Evolutionary conservation across 1,139 yeast species (phyloP), one percentile per base, ranked within the genome.

Genomic region (Protomyces lactucae-debilis): DNA sequence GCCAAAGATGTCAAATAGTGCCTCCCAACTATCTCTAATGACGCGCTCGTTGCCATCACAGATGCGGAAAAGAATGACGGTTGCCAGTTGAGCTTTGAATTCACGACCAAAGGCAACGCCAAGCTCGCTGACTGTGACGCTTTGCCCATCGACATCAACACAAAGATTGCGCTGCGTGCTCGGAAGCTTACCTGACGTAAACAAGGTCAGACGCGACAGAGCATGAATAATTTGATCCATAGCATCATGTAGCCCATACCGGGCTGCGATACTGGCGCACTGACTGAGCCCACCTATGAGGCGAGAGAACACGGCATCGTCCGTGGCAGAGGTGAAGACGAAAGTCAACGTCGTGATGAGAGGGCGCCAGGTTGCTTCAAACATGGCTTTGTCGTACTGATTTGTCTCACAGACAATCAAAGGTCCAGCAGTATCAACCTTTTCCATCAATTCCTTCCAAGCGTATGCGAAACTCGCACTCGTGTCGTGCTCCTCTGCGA

Each of bases 401-500:
- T 72, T 72, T 25, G 79, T 71, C 2, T 70, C 70, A 40, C 69
- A 69, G 67, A 32, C 63, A 52, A 52, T 52, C 57, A 71, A 66
- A 9, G 67, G 64, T 5, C 76, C 77, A 3, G 76, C 74, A 37
- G 70, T 70, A 39, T 70, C 70, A 9, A 70, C 72, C 67, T 70
- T 73, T 1, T 90, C 83, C 63, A 92, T 83, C 69, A 90, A 77
- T 68, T 88, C 88, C 71, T 88, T 87, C 99, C 99, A 95, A 18
- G 87, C 85, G 72, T 88, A 93, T 73, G 92, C 98, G 76, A 92
- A 93, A 85, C 96, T 87, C 72, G 88, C 91, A 39, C 85, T 86
- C 18, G 79, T 80, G 51, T 90, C 91, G 71, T 92, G 98, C 73
- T 95, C 99, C 71, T 93, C 99, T 0, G 99, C 98, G 92, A 95